Base-by-base conservation (phyloP, 2,329 filamentous ascomycete species). In the Trichophyton mentagrophytes region DNA sequence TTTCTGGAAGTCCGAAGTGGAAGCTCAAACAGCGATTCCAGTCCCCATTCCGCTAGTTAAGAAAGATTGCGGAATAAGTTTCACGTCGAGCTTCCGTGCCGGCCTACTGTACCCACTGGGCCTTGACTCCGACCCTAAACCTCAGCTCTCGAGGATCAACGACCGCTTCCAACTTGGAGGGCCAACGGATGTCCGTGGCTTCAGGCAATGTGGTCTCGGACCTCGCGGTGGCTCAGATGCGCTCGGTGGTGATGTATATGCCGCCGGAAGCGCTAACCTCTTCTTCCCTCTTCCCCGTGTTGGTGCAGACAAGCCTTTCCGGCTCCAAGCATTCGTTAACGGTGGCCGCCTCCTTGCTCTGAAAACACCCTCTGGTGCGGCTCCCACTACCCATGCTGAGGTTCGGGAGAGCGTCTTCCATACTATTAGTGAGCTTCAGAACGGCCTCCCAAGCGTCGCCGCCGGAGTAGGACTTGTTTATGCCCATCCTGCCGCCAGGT, bases 91-190 rank as follows among this genome's bases (percentile, higher is more conserved):
- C 13, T 77, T 97, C 60, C 83, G 92, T 58, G 83, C 88, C 20
- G 93, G 93, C 40, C 71, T 96, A 57, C 79, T 99, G 7, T 95
- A 87, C 70, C 93, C 93, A 1, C 78, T 99, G 15, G 81, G 88
- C 1, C 76, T 87, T 6, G 84, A 84, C 5, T 77, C 76, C 49
- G 70, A 66, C 57, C 79, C 59, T 68, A 76, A 77, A 20, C 81
- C 86, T 0, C 78, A 81, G 25, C 83, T 86, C 3, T 95, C 89
- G 66, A 85, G 89, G 33, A 82, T 97, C 69, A 96, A 95, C 71
- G 93, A 99, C 73, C 89, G 93, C 51, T 99, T 99, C 77, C 85
- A 90, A 69, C 87, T 99, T 36, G 93, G 93, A 49, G 93, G 93
- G 0, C 92, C 93, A 2, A 96, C 90, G 2, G 92, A 96, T 70